A percentile compares a stretch with the other conserved stretches of the same genome.
Conservation (phyloP, 2,329 filamentous ascomycete genomes). For the Arthrobotrys iridis region DNA sequence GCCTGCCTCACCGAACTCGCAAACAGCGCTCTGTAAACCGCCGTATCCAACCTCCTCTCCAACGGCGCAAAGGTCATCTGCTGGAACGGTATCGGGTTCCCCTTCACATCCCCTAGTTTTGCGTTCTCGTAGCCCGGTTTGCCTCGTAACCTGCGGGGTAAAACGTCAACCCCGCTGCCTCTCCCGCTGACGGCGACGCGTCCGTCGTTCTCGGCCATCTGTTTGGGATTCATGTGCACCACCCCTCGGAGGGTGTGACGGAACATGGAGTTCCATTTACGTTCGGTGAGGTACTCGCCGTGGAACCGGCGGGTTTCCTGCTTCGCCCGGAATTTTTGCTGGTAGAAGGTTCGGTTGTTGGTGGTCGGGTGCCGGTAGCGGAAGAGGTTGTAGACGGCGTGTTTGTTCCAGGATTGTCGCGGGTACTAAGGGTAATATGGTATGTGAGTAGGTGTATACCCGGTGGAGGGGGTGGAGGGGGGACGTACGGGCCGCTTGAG, state of each 20-base stretch:
- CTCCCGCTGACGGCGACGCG: constrained; percentile 83
- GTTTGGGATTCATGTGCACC: constrained; percentile 81
- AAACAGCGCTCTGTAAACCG: constrained; percentile 91
- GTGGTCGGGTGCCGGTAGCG: constrained; percentile 66
- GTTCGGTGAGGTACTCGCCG: constrained; percentile 91
- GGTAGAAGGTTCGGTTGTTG: constrained; percentile 79
- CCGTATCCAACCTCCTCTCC: constrained; percentile 91
- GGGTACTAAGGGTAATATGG: constrained; percentile 73
- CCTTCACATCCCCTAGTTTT: constrained; percentile 57
- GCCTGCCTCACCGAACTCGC: constrained; percentile 93
- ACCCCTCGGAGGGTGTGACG: constrained; percentile 80
- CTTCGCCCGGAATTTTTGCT: constrained; percentile 98
- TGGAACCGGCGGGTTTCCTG: constrained; percentile 85
- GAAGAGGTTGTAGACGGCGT: constrained; percentile 89
- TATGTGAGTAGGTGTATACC: neutral
- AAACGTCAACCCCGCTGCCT: constrained; percentile 73
- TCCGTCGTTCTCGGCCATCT: constrained; percentile 83
- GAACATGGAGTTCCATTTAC: constrained; percentile 95
- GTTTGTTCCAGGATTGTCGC: constrained; percentile 96
- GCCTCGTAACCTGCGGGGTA: constrained; percentile 14
- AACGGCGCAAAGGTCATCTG: constrained; percentile 93
- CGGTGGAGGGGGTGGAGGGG: neutral
- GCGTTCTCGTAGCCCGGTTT: neutral
- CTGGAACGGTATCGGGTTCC: constrained; percentile 81
- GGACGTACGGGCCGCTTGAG: constrained; percentile 47